phyloP scores from a whole-genome alignment of 2,329 filamentous ascomycete genomes.

The Zarea fungicola region DNA sequence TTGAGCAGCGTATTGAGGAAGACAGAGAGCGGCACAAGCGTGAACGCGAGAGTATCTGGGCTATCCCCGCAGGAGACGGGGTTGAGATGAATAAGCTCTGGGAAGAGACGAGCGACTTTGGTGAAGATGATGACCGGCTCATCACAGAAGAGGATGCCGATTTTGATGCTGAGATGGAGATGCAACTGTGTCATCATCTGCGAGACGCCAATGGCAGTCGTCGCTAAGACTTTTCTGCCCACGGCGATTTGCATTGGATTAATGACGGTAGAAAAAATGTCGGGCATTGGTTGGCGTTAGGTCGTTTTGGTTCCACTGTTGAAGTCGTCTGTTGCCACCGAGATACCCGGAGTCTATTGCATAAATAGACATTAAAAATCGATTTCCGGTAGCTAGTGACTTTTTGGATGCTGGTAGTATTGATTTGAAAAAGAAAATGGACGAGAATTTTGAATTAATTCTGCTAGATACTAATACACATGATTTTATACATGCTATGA shows the following conservation, averaged over 20 bases:
- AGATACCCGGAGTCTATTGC: slow-evolving; percentile 8
- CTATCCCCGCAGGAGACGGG: slow-evolving; percentile 58
- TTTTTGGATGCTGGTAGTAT: background rate
- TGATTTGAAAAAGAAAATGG: background rate
- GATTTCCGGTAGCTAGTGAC: background rate
- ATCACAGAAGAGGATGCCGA: slow-evolving; percentile 66
- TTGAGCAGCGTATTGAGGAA: slow-evolving; percentile 95
- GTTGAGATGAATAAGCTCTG: slow-evolving; percentile 74
- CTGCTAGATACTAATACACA: slow-evolving; percentile 28
- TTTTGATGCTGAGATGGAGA: slow-evolving; percentile 38
- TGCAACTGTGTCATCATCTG: slow-evolving; percentile 36
- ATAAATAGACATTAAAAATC: background rate
- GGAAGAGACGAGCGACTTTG: slow-evolving; percentile 82
- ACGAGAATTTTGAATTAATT: slow-evolving; percentile 8
- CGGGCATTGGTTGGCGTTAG: slow-evolving; percentile 27
- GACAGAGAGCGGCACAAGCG: slow-evolving; percentile 93
- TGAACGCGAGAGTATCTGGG: slow-evolving; percentile 88
- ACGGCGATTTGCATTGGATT: background rate
- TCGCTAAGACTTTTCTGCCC: slow-evolving; percentile 15
- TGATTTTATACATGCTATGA: slow-evolving; percentile 19
- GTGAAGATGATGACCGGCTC: slow-evolving; percentile 77
- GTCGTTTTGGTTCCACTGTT: slow-evolving; percentile 11
- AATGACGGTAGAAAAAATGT: background rate
- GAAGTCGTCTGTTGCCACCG: slow-evolving; percentile 4
- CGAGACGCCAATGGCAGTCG: slow-evolving; percentile 26